These are phyloP conservation scores for Cadophora luteo-olivacea DNA, from an alignment of 2,329 filamentous ascomycete species.

Conservation along the genomic window DNA sequence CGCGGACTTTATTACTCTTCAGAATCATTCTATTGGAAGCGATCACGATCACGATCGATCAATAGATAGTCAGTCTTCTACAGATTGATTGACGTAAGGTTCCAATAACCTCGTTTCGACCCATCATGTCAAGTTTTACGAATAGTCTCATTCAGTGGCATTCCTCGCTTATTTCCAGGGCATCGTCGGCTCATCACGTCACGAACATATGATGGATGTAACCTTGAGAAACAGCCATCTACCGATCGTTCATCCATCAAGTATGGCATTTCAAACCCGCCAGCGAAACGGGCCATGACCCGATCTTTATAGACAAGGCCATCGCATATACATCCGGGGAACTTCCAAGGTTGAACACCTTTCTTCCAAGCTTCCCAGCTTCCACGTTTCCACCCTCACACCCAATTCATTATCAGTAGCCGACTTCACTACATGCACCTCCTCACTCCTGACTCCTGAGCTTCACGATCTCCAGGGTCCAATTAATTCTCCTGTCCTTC, in stretches of 20 bases:
- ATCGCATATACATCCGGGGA: conserved; percentile 9
- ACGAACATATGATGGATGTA: conserved; percentile 4
- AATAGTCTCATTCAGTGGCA: neutral
- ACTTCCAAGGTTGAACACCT: neutral
- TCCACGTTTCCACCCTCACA: neutral
- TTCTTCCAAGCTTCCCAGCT: neutral
- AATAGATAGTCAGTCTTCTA: neutral
- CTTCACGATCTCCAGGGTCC: neutral
- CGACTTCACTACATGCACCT: neutral
- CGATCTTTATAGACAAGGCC: conserved; percentile 13
- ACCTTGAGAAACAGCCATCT: neutral
- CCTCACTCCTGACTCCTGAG: neutral
- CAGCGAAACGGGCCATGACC: neutral
- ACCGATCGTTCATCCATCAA: neutral
- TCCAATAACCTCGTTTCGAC: neutral
- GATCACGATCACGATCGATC: neutral
- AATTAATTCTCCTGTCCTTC: neutral
- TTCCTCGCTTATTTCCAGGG: neutral
- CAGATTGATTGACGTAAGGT: conserved; percentile 8
- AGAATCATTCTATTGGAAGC: neutral
- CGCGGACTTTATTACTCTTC: neutral
- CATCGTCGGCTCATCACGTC: neutral
- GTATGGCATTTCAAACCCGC: neutral
- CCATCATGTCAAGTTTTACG: neutral
- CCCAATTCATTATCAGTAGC: neutral